Evolutionary conservation across 495 filamentous ascomycete genomes (phyloP).

Genomic region (Aspergillus nanangensis): DNA sequence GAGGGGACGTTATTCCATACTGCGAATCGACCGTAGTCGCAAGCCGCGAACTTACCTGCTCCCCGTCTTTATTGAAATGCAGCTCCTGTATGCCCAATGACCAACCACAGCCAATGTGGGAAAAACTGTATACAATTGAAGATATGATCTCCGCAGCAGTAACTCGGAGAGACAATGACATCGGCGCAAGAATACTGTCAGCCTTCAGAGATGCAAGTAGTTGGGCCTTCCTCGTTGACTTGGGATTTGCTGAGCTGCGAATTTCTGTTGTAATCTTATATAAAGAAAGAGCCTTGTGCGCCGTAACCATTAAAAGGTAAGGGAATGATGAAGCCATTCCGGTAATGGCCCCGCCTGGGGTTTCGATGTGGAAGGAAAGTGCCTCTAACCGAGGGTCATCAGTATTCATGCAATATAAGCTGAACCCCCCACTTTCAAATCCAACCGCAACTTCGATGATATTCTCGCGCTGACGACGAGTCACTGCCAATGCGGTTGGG

Average conservation of each 20-base stretch:
- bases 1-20: constrained; percentile 33
- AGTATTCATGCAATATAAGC: constrained; percentile 57
- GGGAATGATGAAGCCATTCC: constrained; percentile 71
- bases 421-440: constrained; percentile 72
- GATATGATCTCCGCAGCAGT: constrained; percentile 59
- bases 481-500: constrained; percentile 68
- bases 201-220: constrained; percentile 80
- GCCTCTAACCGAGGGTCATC: constrained; percentile 34
- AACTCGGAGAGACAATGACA: constrained; percentile 71
- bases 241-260: constrained; percentile 2
- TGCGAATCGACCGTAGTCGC: constrained; percentile 43
- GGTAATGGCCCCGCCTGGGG: constrained; percentile 61
- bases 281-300: constrained; percentile 65
- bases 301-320: constrained; percentile 74
- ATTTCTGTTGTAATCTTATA: constrained; percentile 52
- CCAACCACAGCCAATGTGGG: constrained; percentile 63
- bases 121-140: constrained; percentile 75
- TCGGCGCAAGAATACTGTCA: constrained; percentile 71
- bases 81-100: constrained; percentile 88
- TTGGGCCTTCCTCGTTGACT: constrained; percentile 34
- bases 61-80: constrained; percentile 51
- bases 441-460: constrained; percentile 56
- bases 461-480: constrained; percentile 31
- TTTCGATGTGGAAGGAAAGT: constrained; percentile 51
- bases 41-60: constrained; percentile 53